These are phyloP conservation scores for Elaphomyces granulatus DNA, from an alignment of 495 filamentous ascomycete genomes.

Conservation along the genomic window DNA sequence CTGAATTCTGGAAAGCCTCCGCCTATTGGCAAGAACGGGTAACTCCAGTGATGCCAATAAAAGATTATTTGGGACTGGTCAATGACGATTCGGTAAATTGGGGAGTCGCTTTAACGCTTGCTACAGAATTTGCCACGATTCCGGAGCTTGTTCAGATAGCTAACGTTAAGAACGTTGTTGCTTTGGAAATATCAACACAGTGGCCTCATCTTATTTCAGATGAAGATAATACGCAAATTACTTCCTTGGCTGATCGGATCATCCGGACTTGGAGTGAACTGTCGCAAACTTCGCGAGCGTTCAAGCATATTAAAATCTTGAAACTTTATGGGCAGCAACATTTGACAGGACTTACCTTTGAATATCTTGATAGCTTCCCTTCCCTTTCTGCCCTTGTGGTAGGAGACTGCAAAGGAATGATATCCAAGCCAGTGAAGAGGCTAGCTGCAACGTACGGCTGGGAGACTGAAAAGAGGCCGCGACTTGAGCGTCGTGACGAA, in stretches of 20 bases:
- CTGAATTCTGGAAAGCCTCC: constrained; percentile 13
- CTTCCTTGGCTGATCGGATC: constrained; percentile 22
- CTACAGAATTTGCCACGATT: constrained; percentile 10
- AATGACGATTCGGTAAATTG: constrained; percentile 18
- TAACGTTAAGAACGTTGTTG: constrained; percentile 23
- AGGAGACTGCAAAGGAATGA: constrained; percentile 11
- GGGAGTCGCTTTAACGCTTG: constrained; percentile 20
- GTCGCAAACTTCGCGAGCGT: constrained; percentile 12
- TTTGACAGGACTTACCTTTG: constrained; percentile 13
- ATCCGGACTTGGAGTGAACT: constrained; percentile 27
- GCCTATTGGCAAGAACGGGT: constrained; percentile 11
- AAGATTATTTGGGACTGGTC: constrained; percentile 21
- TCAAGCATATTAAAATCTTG: constrained; percentile 25
- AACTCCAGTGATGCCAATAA: constrained; percentile 15
- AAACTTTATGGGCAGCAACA: constrained; percentile 16
- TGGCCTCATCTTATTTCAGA: neutral
- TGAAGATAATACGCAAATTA: constrained; percentile 1
- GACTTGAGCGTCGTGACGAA: neutral
- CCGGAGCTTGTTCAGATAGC: constrained; percentile 24
- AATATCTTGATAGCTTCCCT: constrained; percentile 17
- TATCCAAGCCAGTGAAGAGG: neutral
- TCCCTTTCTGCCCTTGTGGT: constrained; percentile 17
- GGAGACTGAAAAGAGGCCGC: neutral
- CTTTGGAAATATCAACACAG: constrained; percentile 20
- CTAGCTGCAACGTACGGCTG: constrained; percentile 2